Evolutionary conservation across 1,284 basidiomycete genomes (phyloP), one percentile per base, ranked within the genome.

Genomic region (Cryptococcus jaspeensis): DNA sequence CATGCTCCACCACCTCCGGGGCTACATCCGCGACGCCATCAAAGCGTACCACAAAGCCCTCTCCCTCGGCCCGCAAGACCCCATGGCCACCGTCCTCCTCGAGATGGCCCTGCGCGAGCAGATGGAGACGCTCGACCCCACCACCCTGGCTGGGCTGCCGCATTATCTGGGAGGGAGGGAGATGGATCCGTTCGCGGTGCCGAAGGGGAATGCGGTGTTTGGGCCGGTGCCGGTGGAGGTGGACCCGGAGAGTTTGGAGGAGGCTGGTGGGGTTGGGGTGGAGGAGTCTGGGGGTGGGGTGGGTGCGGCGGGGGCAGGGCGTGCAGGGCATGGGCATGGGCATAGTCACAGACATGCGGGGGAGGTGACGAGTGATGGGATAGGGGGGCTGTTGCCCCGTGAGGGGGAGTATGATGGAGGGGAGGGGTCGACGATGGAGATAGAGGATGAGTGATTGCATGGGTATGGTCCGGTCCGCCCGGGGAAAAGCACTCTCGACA

Each of bases 41-140:
- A 77, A 88, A 25, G 87, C 86, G 59, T 96, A 94, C 67, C 93
- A 97, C 72, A 88, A 92, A 85, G 87, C 92, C 0, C 79, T 96
- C 43, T 87, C 88, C 53, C 82, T 96, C 54, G 84, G 89, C 54
- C 90, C 92, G 0, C 88, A 92, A 61, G 94, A 96, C 66, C 83
- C 87, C 1, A 87, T 92, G 69, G 83, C 90, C 22, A 85, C 93
- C 32, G 89, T 92, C 56, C 79, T 96, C 48, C 83, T 97, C 41
- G 89, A 92, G 61, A 83, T 91, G 63, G 90, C 90, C 0, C 81
- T 97, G 20, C 86, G 59, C n/a, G 75, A 74, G 52, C 72, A 77
- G 61, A 68, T 74, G 43, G 71, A 75, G n/a, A 46, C 52, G 15
- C 59, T 75, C 18, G 65, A 67, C 39, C 71, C 77, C 12, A 67